Conservation (phyloP, 1,284 basidiomycete species). For the Rhodotorula mucilaginosa region DNA sequence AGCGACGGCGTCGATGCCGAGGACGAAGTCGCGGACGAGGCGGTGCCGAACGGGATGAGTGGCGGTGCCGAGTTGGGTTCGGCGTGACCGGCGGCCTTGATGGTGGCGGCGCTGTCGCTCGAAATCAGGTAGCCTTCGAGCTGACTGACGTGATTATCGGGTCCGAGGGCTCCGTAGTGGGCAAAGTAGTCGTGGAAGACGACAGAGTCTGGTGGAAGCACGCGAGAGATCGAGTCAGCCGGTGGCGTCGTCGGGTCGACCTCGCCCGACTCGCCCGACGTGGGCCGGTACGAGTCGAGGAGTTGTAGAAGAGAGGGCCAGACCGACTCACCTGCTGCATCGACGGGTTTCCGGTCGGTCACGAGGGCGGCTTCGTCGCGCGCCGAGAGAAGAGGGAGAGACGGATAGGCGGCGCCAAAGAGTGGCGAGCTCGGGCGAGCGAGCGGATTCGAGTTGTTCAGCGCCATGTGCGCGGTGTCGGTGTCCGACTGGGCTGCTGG, state of each 20-base stretch:
- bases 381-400: neutral
- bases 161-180: neutral
- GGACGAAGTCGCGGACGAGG: neutral
- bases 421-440: neutral
- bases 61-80: conserved; percentile 2
- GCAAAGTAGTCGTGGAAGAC: neutral
- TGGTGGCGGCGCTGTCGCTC: neutral
- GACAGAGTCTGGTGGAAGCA: neutral
- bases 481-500: neutral
- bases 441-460: too few species aligned
- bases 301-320: neutral
- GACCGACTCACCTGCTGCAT: neutral
- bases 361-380: neutral
- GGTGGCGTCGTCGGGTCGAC: neutral
- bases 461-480: too few species aligned
- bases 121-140: neutral
- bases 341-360: neutral
- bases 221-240: neutral
- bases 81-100: neutral
- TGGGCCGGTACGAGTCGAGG: neutral
- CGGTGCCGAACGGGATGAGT: conserved; percentile 7
- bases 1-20: neutral
- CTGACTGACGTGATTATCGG: neutral
- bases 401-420: neutral
- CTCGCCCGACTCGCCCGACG: neutral